Conservation (phyloP, 805 yeast species). For the Yarrowia hollandica region DNA sequence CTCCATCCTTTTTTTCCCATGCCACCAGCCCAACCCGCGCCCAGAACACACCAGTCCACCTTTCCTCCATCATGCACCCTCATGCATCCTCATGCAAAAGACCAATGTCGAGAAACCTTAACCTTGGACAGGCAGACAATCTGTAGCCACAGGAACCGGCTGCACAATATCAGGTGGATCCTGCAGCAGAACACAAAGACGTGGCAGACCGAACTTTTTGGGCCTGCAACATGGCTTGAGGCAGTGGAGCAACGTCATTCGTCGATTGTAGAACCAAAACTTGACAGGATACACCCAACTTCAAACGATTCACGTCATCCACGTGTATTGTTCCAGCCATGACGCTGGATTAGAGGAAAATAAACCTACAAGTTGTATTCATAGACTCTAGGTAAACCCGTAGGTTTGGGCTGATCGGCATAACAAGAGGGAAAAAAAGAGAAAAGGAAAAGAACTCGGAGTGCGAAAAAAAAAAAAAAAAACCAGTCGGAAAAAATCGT, state of each 20-base stretch:
- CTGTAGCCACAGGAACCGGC: constrained; percentile 23
- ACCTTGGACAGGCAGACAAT: constrained; percentile 3
- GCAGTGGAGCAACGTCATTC: too few relatives aligned
- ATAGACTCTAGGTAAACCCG: constrained; percentile 11
- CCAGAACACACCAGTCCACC: too few relatives aligned
- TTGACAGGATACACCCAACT: too few relatives aligned
- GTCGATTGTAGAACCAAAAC: too few relatives aligned
- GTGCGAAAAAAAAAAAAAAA: too few relatives aligned
- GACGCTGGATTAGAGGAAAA: background rate
- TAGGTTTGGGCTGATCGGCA: constrained; percentile 6
- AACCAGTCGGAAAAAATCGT: too few relatives aligned
- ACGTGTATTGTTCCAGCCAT: background rate
- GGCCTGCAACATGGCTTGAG: background rate
- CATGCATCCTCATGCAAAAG: constrained; percentile 1
- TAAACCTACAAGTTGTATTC: background rate
- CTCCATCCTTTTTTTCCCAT: too few relatives aligned
- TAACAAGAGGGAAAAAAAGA: background rate
- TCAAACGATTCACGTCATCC: background rate
- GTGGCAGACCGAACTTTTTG: too few relatives aligned
- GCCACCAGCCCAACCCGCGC: too few relatives aligned
- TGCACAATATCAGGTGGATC: constrained; percentile 20
- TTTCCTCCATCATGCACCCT: background rate
- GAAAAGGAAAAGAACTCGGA: too few relatives aligned
- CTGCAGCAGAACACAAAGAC: background rate
- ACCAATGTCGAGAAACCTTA: constrained; percentile 11